Conservation (phyloP, 2,329 filamentous ascomycete species). For the Zymoseptoria pseudotritici region DNA sequence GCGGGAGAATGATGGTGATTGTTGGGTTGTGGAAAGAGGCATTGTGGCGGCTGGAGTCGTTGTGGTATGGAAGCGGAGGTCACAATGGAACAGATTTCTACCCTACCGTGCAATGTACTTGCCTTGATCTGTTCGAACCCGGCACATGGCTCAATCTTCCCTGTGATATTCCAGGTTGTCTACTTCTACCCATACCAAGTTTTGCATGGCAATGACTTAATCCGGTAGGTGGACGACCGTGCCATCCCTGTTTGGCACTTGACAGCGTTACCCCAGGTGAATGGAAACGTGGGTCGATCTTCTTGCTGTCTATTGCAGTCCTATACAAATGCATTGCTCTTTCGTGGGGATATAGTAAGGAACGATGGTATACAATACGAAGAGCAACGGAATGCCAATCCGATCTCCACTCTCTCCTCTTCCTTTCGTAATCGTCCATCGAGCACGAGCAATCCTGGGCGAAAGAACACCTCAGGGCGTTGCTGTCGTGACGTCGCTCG, state of each 20-base stretch:
- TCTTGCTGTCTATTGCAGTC: not conserved
- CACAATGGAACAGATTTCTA: no score
- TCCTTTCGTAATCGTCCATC: no score
- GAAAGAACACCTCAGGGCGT: not conserved
- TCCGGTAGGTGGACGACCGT: not conserved
- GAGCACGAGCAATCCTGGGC: not conserved
- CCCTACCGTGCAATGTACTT: not conserved
- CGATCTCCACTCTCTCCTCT: no score
- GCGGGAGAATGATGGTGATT: constrained; percentile 40
- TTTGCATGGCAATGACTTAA: not conserved
- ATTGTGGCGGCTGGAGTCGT: not conserved
- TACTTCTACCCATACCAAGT: not conserved
- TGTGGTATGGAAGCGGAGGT: not conserved
- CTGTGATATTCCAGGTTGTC: not conserved
- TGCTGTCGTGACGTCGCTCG: not conserved
- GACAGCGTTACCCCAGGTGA: not conserved
- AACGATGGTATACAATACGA: no score
- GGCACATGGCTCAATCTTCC: not conserved
- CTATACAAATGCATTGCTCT: not conserved
- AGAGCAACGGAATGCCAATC: no score
- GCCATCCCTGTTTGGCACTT: not conserved
- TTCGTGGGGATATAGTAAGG: no score
- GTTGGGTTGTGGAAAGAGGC: not conserved
- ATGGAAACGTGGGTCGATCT: not conserved
- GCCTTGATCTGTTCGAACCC: not conserved